Conservation (phyloP, 768 basidiomycete genomes). For the Boletellus emodensis region DNA sequence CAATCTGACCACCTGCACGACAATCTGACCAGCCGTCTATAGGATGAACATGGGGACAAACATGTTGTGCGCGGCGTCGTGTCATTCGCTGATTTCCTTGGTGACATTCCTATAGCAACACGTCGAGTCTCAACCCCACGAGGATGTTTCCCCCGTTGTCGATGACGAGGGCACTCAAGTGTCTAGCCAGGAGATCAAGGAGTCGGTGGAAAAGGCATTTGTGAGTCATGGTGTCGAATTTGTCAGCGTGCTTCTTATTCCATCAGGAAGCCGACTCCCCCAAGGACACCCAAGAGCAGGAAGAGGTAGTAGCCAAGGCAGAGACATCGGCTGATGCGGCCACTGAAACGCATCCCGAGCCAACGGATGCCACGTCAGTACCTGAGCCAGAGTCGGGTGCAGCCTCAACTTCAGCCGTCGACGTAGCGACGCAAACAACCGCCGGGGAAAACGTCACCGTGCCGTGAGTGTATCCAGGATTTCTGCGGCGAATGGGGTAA, state of each 20-base stretch:
- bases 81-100: neutral
- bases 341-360: neutral
- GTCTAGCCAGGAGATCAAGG: constrained; percentile 28
- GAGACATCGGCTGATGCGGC: neutral
- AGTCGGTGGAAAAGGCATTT: constrained; percentile 25
- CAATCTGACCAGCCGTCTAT: constrained; percentile 11
- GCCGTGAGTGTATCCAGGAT: constrained; percentile 13
- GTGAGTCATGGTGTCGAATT: constrained; percentile 16
- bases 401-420: neutral
- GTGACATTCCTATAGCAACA: constrained; percentile 16
- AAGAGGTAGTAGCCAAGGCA: constrained; percentile 18
- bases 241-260: constrained; percentile 3
- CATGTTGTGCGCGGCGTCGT: constrained; percentile 14
- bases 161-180: constrained; percentile 32
- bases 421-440: constrained; percentile 3
- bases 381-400: constrained; percentile 2
- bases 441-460: constrained; percentile 11
- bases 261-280: constrained; percentile 30
- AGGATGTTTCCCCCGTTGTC: constrained; percentile 10
- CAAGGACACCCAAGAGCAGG: constrained; percentile 27
- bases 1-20: neutral
- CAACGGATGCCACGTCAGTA: neutral
- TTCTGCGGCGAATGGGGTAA: constrained; percentile 4
- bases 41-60: constrained; percentile 15
- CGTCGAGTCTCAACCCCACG: constrained; percentile 5